Evolutionary conservation across 768 basidiomycete genomes (phyloP).

Genomic region (Mycena rosella): DNA sequence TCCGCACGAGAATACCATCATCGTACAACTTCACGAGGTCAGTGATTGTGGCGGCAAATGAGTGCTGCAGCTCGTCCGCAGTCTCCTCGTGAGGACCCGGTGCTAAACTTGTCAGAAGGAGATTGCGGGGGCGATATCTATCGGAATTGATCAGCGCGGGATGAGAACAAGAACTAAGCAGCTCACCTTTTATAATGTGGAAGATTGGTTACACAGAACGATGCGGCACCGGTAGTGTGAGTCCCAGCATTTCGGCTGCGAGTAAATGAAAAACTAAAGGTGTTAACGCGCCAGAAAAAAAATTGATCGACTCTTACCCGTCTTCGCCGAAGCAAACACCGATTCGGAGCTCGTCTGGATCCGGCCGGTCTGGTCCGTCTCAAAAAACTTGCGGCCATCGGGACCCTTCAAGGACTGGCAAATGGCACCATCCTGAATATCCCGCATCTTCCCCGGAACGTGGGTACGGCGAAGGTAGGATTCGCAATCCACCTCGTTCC

Average conservation of each 20-base stretch:
- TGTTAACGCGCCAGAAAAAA: too few species aligned
- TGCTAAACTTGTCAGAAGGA: not conserved
- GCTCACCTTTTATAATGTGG: slow-evolving; percentile 1
- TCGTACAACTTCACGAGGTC: slow-evolving; percentile 9
- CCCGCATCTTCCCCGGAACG: not conserved
- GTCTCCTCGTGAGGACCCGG: slow-evolving; percentile 13
- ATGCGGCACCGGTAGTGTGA: slow-evolving; percentile 3
- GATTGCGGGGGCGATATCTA: slow-evolving; percentile 16
- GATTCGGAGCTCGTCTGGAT: slow-evolving; percentile 7
- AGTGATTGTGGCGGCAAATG: not conserved
- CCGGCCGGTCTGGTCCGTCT: not conserved
- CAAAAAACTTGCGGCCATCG: slow-evolving; percentile 11
- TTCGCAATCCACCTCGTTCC: not conserved
- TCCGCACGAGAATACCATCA: slow-evolving; percentile 5
- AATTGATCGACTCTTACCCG: not conserved
- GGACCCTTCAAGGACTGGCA: slow-evolving; percentile 2
- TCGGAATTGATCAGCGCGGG: not conserved
- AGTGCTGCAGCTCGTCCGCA: slow-evolving; percentile 4
- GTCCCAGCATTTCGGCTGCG: not conserved
- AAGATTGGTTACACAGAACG: slow-evolving; percentile 10
- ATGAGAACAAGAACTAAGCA: not conserved
- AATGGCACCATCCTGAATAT: slow-evolving; percentile 14
- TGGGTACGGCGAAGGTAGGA: not conserved
- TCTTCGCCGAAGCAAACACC: slow-evolving; percentile 16
- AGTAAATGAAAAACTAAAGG: slow-evolving; percentile 11